Base-by-base conservation (phyloP, 768 basidiomycete genomes). In the Suillus cothurnatus region DNA sequence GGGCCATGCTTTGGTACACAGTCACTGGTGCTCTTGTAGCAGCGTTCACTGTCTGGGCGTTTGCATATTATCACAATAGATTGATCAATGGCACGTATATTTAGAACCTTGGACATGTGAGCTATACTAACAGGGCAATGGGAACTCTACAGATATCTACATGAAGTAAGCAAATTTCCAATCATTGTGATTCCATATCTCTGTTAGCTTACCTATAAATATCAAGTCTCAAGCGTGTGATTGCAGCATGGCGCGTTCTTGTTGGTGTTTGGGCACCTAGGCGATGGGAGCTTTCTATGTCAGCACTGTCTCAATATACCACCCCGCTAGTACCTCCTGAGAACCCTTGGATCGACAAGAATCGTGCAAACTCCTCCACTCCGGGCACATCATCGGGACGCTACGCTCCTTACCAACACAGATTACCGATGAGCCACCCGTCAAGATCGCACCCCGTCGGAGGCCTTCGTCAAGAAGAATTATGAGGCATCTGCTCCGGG, bases 161-260 rank as follows among this genome's bases (percentile, higher is more conserved):
- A 84, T 91, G 70, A 85, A 88, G 95, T 95, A 67, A 69, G 85
- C 81, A 11, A 34, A 34, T 9, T 34, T 50, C 32, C 63, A 43
- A 63, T 7, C 31, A 52, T 61, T 41, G 52, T 57, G 17, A 53
- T 64, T 23, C 41, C 28, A 62, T 62, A 28, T 61, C 9, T 14
- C 14, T 12, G 11, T 43, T 21, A 41, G 26, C 58, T 38, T 41
- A 31, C 39, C 39, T 41, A 59, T 59, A 41, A 59, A 41, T 59
- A 31, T 21, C 26, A 47, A 95, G 95, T 36, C 86, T 88, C 58
- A 97, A 95, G 77, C 92, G 92, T 49, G 84, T 97, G 57, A 83
- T 91, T 21, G 93, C 96, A 6, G 89, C 95, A n/a, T 99, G 97
- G 95, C 89, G 94, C 62, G 88, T 97, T n/a, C 85, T 99, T 17